Conservation (phyloP, 345 rosid species). For the Melaleuca quinquenervia region DNA sequence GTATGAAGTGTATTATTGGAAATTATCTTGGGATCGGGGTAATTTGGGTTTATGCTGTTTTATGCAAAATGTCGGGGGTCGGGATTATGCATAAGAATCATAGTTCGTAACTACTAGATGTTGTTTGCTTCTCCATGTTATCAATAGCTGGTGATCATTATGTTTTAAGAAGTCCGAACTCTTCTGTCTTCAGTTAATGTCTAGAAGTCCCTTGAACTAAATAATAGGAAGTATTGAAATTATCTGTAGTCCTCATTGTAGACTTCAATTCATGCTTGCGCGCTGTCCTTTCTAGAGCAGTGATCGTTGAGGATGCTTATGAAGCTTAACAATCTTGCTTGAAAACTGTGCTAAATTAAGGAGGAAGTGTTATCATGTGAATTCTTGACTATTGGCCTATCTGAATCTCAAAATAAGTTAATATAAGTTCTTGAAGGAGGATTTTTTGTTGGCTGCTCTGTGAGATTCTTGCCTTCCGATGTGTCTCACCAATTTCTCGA, state of each 20-base stretch:
- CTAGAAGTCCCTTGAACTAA: background rate
- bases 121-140: background rate
- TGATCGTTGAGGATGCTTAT: background rate
- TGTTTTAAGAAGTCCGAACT: background rate
- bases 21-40: background rate
- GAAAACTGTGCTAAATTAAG: no score
- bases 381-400: no score
- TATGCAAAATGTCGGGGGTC: background rate
- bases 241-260: background rate
- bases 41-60: background rate
- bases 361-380: no score
- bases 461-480: background rate
- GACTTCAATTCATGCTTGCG: background rate
- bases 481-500: background rate
- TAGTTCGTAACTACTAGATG: background rate
- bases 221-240: background rate
- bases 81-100: background rate
- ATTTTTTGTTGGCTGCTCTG: background rate
- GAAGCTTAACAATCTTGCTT: no score
- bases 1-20: background rate
- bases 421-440: no score
- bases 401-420: no score
- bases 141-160: background rate
- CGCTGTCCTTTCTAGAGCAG: background rate
- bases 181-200: background rate